A percentile compares a stretch with the other conserved stretches of the same genome.
Conservation (phyloP, 768 basidiomycete species). For the Psilocybe azurescens region DNA sequence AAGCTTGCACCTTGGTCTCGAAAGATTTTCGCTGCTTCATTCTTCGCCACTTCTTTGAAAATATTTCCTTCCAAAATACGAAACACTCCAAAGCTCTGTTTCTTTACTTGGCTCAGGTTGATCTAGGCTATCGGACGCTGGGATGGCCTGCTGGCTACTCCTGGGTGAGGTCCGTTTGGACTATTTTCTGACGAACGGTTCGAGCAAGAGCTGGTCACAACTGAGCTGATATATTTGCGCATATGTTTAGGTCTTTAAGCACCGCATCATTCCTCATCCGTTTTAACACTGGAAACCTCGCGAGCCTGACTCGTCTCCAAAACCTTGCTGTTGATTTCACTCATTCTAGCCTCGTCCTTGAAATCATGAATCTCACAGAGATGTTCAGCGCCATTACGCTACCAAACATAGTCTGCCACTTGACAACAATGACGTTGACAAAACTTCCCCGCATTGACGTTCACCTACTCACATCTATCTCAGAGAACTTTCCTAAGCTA, state of each 20-base stretch:
- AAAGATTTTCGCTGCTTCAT: constrained; percentile 46
- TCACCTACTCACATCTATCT: constrained; percentile 50
- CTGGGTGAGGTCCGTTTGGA: constrained; percentile 51
- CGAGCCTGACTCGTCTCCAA: constrained; percentile 39
- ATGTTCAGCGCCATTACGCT: constrained; percentile 37
- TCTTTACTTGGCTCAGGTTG: constrained; percentile 15
- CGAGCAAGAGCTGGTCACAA: no score
- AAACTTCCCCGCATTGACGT: constrained; percentile 63
- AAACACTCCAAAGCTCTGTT: constrained; percentile 15
- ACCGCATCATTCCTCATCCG: constrained; percentile 36
- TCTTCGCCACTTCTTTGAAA: constrained; percentile 42
- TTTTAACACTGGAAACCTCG: constrained; percentile 28
- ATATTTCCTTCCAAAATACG: constrained; percentile 31
- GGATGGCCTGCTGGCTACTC: constrained; percentile 34
- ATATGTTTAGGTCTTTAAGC: constrained; percentile 36
- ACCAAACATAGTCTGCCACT: constrained; percentile 34
- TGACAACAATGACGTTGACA: constrained; percentile 56
- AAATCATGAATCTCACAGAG: constrained; percentile 39
- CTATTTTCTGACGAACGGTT: background rate
- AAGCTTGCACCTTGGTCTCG: constrained; percentile 46
- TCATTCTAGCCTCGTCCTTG: constrained; percentile 49
- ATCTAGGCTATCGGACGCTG: constrained; percentile 16
- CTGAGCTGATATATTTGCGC: constrained; percentile 14
- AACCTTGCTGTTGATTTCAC: constrained; percentile 47
- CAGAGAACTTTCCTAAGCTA: constrained; percentile 50